Evolutionary conservation across 2,329 filamentous ascomycete species (phyloP), one percentile per base, ranked within the genome.

Genomic region (Alternaria triticina): DNA sequence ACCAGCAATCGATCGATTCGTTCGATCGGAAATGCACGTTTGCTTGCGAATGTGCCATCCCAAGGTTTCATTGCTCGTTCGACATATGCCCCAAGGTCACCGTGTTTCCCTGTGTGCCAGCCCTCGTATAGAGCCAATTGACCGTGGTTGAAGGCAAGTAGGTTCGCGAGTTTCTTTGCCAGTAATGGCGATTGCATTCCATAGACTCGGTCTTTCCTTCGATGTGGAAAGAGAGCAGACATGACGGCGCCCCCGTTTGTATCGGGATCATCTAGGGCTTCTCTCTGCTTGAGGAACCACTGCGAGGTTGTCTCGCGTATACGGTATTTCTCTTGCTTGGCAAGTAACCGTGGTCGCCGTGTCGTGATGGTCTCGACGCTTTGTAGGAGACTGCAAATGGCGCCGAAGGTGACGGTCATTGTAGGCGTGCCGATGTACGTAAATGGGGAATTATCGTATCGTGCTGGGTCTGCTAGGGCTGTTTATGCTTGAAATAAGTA

Each of bases 151-250:
- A 97, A 84, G 5, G 85, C 79, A n/a, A 95, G 83, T 20, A 88
- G 87, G 30, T 89, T 86, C 4, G 85, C 87, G 15, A 97, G 84
- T n/a, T 92, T 86, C 55, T 85, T 87, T 59, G 89, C 87, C 0
- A 97, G 83, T 0, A 82, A 84, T 9, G 81, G 75, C 28, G 87
- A 82, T 72, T 92, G 88, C 1, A 97, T 83, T 40, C 85, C 86
- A 75, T 94, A 97, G 2, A 95, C 91, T 27, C 93, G 87, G 74
- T 97, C 93, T 3, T 88, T 89, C 57, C 93, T 86, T 67, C 86
- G 89, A 66, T 94, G 90, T 0, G 94, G 93, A 0, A 96, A 86
- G 1, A 97, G 80, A 3, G 90, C 89, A 1, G 91, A 94, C 0
- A 97, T 82, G 2, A 97, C 81, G 3, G 91, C 90, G 1, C 87